Base-by-base conservation (phyloP, 768 basidiomycete genomes). In the Boletus pseudopeckii region DNA sequence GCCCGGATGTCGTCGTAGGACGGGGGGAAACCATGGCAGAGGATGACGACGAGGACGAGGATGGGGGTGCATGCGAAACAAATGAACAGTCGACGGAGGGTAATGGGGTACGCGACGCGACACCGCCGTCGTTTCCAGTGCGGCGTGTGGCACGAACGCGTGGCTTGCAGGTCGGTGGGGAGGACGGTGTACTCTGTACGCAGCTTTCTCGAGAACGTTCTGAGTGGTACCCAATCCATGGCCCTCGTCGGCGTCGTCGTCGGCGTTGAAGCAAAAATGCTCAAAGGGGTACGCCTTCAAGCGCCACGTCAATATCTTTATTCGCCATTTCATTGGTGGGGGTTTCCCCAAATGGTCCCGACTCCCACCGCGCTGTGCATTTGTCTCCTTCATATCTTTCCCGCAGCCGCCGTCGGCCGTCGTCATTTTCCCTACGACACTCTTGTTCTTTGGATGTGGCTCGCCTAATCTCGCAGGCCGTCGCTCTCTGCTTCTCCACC, bases 11-110 rank as follows among this genome's bases (percentile, higher is more conserved):
- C 71, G 24, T 64, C 43, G 52, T 72, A 78, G 22, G 58, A 68
- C 2, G 76, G 75, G 9, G 77, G 76, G 0, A 77, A 58, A 13
- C 76, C 77, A 43, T 69, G 71, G 30, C 53, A 62, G 48, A 71
- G 48, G 9, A 77, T 53, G 32, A 70, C 62, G 10, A 64, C 48
- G n/a, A 74, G 8, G 42, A 61, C 53, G 37, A 75, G 17, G 20
- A 74, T 38, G 0, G 62, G 63, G 0, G 63, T 20, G 9, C 57
- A 51, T 7, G 61, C 47, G 28, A 72, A 24, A 24, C 56, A 55
- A 17, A 68, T 4, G 11, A 70, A 33, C 6, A 69, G n/a, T 7
- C 73, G 69, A 4, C 71, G 67, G 20, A 71, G 48, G 5, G 72
- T 65, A 50, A 17, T n/a, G 34, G 22, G 17, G 5, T 37, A 22